Base-by-base conservation (phyloP, 148 eudicot genomes). In the Agrostemma githago region DNA sequence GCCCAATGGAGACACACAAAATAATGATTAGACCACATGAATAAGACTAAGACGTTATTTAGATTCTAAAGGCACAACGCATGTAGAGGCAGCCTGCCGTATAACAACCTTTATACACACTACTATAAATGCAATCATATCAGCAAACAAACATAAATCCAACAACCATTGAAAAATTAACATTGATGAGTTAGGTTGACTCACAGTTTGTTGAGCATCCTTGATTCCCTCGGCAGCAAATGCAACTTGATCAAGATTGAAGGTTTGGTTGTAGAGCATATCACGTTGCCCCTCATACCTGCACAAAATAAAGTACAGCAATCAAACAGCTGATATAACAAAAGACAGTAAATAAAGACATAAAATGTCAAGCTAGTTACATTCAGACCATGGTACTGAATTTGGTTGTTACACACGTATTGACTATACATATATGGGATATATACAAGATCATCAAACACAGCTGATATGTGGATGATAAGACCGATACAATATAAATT, bases 231-330 rank as follows among this genome's bases (percentile, higher is more conserved):
- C 98, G 48, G 96, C 78, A 74, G 98, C 98, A 85, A 90, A 95
- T 78, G 97, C 67, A 74, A 90, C 98, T 88, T 92, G 97, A 62
- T 95, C 98, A 58, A 95, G 90, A 79, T 92, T 95, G 83, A 87
- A 95, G n/a, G 98, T 90, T 76, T 92, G 98, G 80, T 89, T 95
- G 86, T 90, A 92, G 16, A 95, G 93, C 96, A 90, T 95, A 76
- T 95, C 96, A 74, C 98, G 97, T 79, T 95, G 98, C 78, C 90
- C 93, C 82, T 95, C 98, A 76, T 95, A 92, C 92, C 98, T 95
- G 86, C 63, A 66, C 67, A 80, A n/a, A 60, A 74, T 34, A 61
- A 74, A 73, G 67, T 72, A 68, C 57, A 65, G 3, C 68, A 68
- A 44, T 8, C 10, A 44, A 17, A 19, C 38, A 73, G 3, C 46